Percentiles rank a stretch among this genome's conserved stretches.
Evolutionary conservation across 1,284 basidiomycete species (phyloP).

Genomic region (Ceratobasidium theobromae): DNA sequence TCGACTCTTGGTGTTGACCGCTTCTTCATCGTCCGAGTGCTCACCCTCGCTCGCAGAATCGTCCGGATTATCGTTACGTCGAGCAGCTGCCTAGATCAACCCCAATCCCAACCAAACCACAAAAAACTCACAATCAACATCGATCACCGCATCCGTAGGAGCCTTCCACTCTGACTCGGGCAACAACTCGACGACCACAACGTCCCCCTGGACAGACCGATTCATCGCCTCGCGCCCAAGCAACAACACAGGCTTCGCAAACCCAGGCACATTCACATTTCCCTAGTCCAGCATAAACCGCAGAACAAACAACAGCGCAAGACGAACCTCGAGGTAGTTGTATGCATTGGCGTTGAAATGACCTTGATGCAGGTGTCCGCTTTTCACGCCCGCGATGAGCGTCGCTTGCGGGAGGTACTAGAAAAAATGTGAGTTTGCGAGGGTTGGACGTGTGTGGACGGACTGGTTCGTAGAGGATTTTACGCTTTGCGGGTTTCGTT

Average conservation of each 20-base stretch:
- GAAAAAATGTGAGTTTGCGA: not conserved
- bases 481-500: constrained; percentile 56
- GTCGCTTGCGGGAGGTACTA: constrained; percentile 81
- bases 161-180: constrained; percentile 91
- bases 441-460: constrained; percentile 34
- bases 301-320: not conserved
- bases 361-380: constrained; percentile 83
- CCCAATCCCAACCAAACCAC: not conserved
- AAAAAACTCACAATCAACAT: constrained; percentile 71
- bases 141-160: constrained; percentile 89
- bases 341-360: constrained; percentile 95
- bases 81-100: constrained; percentile 56
- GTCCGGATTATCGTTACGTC: constrained; percentile 89
- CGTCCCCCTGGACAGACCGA: constrained; percentile 89
- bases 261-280: constrained; percentile 72
- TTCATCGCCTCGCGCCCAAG: constrained; percentile 95
- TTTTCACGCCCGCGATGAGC: constrained; percentile 82
- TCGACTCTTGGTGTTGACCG: constrained; percentile 30
- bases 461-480: constrained; percentile 78
- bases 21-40: constrained; percentile 54
- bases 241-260: constrained; percentile 79
- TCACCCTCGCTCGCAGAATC: constrained; percentile 60
- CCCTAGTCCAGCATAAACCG: constrained; percentile 53
- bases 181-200: constrained; percentile 90
- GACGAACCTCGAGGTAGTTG: constrained; percentile 88